A percentile compares a stretch with the other conserved stretches of the same genome.
These are phyloP conservation scores for Geranium rotundifolium DNA, from an alignment of 345 rosid species.

Conservation along the genomic window DNA sequence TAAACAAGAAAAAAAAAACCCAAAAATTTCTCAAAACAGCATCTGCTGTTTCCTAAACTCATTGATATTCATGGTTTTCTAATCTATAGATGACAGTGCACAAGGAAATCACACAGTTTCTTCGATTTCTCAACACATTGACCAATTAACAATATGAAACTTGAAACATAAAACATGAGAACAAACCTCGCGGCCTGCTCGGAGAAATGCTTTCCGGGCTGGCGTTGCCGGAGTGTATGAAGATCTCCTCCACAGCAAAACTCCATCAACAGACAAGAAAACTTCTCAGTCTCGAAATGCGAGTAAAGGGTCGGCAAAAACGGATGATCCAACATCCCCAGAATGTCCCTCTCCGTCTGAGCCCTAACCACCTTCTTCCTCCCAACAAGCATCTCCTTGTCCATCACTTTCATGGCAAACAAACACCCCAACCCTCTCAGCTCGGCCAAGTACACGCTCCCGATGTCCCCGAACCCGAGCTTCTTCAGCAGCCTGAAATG, in stretches of 20 bases:
- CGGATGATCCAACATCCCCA: slow-evolving; percentile 69
- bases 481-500: slow-evolving; percentile 66
- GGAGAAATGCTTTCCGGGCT: slow-evolving; percentile 58
- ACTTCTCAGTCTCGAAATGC: slow-evolving; percentile 78
- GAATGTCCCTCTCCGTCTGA: slow-evolving; percentile 60
- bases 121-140: too few species aligned
- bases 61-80: not conserved
- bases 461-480: slow-evolving; percentile 69
- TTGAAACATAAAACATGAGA: not conserved
- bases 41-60: not conserved
- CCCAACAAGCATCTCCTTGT: slow-evolving; percentile 58
- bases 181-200: slow-evolving; percentile 63
- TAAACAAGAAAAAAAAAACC: too few species aligned
- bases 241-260: slow-evolving; percentile 82
- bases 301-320: slow-evolving; percentile 76
- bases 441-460: slow-evolving; percentile 70
- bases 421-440: slow-evolving; percentile 52
- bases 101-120: not conserved
- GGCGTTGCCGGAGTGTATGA: slow-evolving; percentile 63
- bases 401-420: slow-evolving; percentile 86
- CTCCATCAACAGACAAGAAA: slow-evolving; percentile 77
- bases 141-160: not conserved
- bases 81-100: too few species aligned
- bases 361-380: slow-evolving; percentile 62
- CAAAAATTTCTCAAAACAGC: too few species aligned